Conservation (phyloP, 169 alveolate species). For the Cryptosporidium bovis region DNA sequence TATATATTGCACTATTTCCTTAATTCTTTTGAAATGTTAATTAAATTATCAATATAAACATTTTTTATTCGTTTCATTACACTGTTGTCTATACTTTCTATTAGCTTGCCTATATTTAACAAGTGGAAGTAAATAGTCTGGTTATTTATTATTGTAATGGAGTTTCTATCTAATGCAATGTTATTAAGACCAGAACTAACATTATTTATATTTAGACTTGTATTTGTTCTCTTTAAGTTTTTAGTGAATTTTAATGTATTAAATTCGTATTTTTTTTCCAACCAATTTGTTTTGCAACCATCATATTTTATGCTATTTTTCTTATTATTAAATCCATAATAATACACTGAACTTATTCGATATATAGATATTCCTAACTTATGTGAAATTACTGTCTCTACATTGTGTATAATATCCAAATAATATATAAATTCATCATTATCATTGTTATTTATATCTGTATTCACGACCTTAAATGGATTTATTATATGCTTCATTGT, state of each 20-base stretch:
- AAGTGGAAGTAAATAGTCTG: conserved; percentile 51
- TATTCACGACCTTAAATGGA: conserved; percentile 1
- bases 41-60: conserved; percentile 51
- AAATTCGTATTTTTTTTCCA: conserved; percentile 56
- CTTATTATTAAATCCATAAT: conserved; percentile 35
- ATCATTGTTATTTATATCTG: not conserved
- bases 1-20: not conserved
- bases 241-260: conserved; percentile 27
- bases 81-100: conserved; percentile 48
- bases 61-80: conserved; percentile 31
- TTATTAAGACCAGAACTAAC: not conserved
- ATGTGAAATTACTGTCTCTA: conserved; percentile 61
- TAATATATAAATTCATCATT: conserved; percentile 2
- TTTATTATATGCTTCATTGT: conserved; percentile 55
- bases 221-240: conserved; percentile 5
- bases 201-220: not conserved
- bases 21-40: conserved; percentile 22
- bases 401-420: conserved; percentile 63
- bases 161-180: conserved; percentile 32
- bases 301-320: conserved; percentile 6
- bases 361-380: conserved; percentile 44
- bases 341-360: conserved; percentile 40
- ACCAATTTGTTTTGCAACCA: conserved; percentile 69
- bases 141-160: conserved; percentile 34
- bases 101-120: conserved; percentile 34